Conservation (phyloP, 2,329 filamentous ascomycete genomes). For the Trichoderma sp. region DNA sequence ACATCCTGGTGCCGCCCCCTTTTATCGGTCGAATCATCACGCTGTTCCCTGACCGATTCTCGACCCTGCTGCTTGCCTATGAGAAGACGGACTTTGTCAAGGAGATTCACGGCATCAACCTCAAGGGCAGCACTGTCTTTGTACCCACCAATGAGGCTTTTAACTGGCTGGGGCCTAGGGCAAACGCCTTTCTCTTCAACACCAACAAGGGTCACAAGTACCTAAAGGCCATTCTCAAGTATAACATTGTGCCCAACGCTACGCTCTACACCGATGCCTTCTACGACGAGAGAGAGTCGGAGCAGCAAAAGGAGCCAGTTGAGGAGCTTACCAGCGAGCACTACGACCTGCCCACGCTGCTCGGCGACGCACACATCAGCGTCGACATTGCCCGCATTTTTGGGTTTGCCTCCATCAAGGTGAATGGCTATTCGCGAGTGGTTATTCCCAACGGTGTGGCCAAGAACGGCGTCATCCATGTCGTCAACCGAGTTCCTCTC, state of each 20-base stretch:
- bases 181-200: slow-evolving; percentile 83
- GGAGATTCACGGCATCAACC: slow-evolving; percentile 52
- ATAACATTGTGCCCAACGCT: slow-evolving; percentile 70
- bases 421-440: slow-evolving; percentile 71
- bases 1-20: slow-evolving; percentile 73
- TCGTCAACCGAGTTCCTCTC: slow-evolving; percentile 69
- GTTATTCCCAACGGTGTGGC: slow-evolving; percentile 67
- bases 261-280: slow-evolving; percentile 83
- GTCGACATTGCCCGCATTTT: slow-evolving; percentile 69
- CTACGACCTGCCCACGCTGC: slow-evolving; percentile 70
- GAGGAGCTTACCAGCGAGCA: slow-evolving; percentile 38
- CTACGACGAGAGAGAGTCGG: slow-evolving; percentile 48
- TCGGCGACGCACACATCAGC: slow-evolving; percentile 62
- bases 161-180: slow-evolving; percentile 63
- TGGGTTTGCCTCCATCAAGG: slow-evolving; percentile 66
- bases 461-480: slow-evolving; percentile 78
- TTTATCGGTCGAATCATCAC: slow-evolving; percentile 50
- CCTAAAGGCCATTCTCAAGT: slow-evolving; percentile 73
- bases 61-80: slow-evolving; percentile 72
- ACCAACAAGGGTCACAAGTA: slow-evolving; percentile 70
- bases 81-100: slow-evolving; percentile 69
- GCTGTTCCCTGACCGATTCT: slow-evolving; percentile 73
- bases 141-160: slow-evolving; percentile 82
- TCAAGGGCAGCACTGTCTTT: slow-evolving; percentile 71
- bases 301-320: slow-evolving; percentile 31